Base-by-base conservation (phyloP, 2,329 filamentous ascomycete species). In the Rhynchosporium agropyri region DNA sequence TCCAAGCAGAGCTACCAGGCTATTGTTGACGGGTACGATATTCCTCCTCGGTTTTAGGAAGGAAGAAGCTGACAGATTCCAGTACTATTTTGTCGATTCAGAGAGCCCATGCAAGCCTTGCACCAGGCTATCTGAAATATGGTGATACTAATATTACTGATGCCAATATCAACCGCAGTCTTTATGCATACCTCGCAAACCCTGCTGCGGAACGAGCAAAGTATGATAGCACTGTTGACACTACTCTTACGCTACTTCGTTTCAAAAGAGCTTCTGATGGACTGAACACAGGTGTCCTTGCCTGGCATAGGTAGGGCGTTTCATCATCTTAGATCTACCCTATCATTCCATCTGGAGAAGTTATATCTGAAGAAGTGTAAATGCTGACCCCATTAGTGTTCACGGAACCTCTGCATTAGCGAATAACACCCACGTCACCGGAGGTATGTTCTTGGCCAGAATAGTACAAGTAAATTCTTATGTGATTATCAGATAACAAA, bases 381-480 rank as follows among this genome's bases (percentile, higher is more conserved):
- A 46, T 8, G 43, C 58, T 65, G 29, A 63, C 49, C 51, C 50
- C 13, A 45, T 55, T 26, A 69, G 93, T 5, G 90, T 94, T 0
- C 94, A 98, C 74, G 93, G 93, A 59, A 97, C 94, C 0, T 96
- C 91, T 0, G 84, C 97, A 75, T 85, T 92, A 29, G 89, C 90
- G 63, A 97, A 97, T 77, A 97, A 97, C 76, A 97, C 92, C 0
- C 83, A 96, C 31, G 85, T 95, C 55, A 88, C 92, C 3, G 93
- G 91, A 40, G 68, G 66, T 58, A 60, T 51, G 54, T 29, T 33
- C 3, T n/a, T 12, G 15, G n/a, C 29, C 15, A 20, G 1, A 12
- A 13, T 26, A 20, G 6, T 4, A 33, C 7, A 4, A 4, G 29
- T 26, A n/a, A 13, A 43, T 54, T 49, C 64, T 66, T 13, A 65